Conservation (phyloP, 345 rosid genomes). For the Corchorus olitorius region DNA sequence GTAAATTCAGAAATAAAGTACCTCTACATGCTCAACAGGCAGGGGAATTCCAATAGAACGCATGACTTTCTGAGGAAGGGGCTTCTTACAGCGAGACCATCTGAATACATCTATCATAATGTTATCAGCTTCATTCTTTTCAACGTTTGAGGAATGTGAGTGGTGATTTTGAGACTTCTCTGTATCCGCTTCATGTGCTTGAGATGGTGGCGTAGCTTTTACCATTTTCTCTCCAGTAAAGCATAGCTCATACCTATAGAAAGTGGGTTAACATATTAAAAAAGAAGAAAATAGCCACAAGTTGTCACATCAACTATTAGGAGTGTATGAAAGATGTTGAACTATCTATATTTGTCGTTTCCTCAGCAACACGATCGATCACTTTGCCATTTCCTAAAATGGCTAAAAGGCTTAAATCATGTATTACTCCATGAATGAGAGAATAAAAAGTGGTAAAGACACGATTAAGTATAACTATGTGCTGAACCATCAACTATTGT, state of each 20-base stretch:
- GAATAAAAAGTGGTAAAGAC: no score
- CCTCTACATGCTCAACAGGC: slow-evolving; percentile 88
- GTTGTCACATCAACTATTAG: background rate
- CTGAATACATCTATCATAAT: slow-evolving; percentile 74
- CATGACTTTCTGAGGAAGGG: slow-evolving; percentile 86
- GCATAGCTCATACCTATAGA: slow-evolving; percentile 87
- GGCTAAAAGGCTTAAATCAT: no score
- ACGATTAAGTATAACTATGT: no score
- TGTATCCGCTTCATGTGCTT: slow-evolving; percentile 59
- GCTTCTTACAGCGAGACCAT: slow-evolving; percentile 93
- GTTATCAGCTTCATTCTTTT: slow-evolving; percentile 66
- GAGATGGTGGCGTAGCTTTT: slow-evolving; percentile 52
- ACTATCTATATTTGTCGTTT: no score
- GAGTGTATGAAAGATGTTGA: no score
- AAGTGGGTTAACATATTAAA: slow-evolving; percentile 11
- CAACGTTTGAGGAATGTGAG: slow-evolving; percentile 63
- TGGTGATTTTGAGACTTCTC: slow-evolving; percentile 72
- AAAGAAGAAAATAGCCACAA: slow-evolving; percentile 7
- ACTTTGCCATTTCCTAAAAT: no score
- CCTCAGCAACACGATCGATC: no score
- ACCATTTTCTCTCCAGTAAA: slow-evolving; percentile 85
- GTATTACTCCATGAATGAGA: no score
- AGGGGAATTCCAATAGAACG: slow-evolving; percentile 88
- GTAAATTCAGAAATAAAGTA: slow-evolving; percentile 27
- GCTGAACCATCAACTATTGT: no score